These are phyloP conservation scores for Exserohilum rostratum DNA, from an alignment of 2,329 filamentous ascomycete species.

Conservation along the genomic window DNA sequence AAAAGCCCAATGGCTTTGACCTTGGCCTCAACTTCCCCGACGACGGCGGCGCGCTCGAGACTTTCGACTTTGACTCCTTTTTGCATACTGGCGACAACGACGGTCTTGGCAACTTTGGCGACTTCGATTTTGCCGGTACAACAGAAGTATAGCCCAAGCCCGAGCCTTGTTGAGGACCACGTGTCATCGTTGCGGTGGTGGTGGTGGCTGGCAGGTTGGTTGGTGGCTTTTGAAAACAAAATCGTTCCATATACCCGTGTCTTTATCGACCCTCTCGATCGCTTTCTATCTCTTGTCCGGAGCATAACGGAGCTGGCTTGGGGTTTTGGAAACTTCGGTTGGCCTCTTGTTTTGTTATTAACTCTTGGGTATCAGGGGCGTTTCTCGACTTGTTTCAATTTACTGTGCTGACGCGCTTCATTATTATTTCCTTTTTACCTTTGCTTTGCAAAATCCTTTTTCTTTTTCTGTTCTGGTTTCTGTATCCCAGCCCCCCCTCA, in stretches of 20 bases:
- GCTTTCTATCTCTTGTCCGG: conserved; percentile 7
- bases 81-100: conserved; percentile 61
- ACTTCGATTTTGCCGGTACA: conserved; percentile 45
- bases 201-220: neutral
- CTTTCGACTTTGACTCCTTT: conserved; percentile 73
- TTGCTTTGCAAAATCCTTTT: neutral
- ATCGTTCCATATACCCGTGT: conserved; percentile 9
- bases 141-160: conserved; percentile 31
- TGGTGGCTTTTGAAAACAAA: conserved; percentile 3
- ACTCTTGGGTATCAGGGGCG: neutral
- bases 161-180: neutral
- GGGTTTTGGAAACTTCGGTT: conserved; percentile 6
- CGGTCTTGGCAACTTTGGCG: conserved; percentile 42
- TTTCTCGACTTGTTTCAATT: neutral
- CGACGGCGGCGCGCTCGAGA: conserved; percentile 67
- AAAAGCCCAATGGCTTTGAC: conserved; percentile 42
- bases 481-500: neutral
- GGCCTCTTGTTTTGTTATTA: conserved; percentile 1
- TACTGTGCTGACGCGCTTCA: neutral
- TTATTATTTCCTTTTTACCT: neutral
- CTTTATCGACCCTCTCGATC: conserved; percentile 8
- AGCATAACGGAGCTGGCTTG: conserved; percentile 3
- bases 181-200: neutral
- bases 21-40: conserved; percentile 55
- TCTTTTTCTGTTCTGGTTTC: neutral